Conservation (phyloP, 1,284 basidiomycete species). For the Tylopilus sp. region DNA sequence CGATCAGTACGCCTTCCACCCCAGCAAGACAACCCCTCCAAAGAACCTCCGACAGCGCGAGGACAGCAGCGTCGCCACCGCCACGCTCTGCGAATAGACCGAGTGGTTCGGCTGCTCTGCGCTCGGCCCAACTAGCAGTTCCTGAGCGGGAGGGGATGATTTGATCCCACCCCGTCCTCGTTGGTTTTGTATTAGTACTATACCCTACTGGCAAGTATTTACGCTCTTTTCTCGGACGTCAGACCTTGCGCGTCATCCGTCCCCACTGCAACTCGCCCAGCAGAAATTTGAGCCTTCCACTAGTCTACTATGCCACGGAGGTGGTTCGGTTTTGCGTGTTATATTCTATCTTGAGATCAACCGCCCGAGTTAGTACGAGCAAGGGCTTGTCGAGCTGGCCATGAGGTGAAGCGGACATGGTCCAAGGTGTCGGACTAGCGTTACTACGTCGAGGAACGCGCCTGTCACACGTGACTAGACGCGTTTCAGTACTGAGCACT, state of each 20-base stretch:
- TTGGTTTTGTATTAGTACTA: neutral
- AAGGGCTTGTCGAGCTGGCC: too few species aligned
- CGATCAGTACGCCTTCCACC: conserved; percentile 11
- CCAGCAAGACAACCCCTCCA: conserved; percentile 29
- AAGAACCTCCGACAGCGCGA: conserved; percentile 30
- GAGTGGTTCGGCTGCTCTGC: conserved; percentile 39
- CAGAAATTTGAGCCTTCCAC: too few species aligned
- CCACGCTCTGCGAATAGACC: conserved; percentile 62
- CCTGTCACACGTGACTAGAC: neutral
- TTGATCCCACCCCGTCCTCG: neutral
- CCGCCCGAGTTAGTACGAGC: too few species aligned
- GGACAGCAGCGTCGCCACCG: conserved; percentile 42
- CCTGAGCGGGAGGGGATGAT: conserved; percentile 56
- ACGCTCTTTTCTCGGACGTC: neutral
- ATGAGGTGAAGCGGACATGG: too few species aligned
- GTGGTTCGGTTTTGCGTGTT: too few species aligned
- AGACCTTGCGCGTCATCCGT: too few species aligned
- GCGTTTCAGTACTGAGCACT: neutral
- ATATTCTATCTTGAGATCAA: too few species aligned
- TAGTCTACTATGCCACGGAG: too few species aligned
- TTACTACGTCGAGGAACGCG: neutral
- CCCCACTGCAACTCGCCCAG: too few species aligned
- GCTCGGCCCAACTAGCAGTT: conserved; percentile 46
- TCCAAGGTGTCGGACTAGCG: too few species aligned
- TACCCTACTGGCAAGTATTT: neutral